Conservation (phyloP, 1,139 yeast species). For the Suhomyces choctaworum region DNA sequence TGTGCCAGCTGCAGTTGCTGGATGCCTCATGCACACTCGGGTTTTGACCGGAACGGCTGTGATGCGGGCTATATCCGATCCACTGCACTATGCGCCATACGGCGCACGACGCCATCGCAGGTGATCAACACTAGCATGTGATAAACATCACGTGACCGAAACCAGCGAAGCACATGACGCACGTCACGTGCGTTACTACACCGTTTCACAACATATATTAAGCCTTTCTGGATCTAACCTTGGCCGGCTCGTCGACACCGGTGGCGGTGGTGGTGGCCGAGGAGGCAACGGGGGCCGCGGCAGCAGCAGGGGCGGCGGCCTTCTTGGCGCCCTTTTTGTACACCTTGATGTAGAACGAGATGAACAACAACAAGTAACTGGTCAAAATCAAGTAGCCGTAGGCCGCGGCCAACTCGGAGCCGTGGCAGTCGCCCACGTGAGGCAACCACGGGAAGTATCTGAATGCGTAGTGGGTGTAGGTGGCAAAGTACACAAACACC, state of each 20-base stretch:
- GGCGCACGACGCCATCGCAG: not conserved
- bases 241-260: conserved; percentile 27
- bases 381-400: conserved; percentile 89
- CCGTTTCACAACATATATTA: conserved; percentile 18
- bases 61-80: too few relatives aligned
- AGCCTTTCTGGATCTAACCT: conserved; percentile 49
- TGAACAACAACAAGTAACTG: conserved; percentile 85
- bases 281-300: conserved; percentile 14
- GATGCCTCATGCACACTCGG: too few relatives aligned
- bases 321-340: conserved; percentile 56
- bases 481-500: conserved; percentile 87
- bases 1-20: too few relatives aligned
- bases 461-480: conserved; percentile 75
- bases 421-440: conserved; percentile 84
- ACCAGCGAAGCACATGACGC: not conserved
- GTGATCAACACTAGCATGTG: not conserved
- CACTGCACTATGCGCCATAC: not conserved
- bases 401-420: conserved; percentile 89
- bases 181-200: conserved; percentile 1
- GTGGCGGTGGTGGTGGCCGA: conserved; percentile 14
- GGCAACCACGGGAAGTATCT: conserved; percentile 66
- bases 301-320: conserved; percentile 17
- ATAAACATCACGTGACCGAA: not conserved
- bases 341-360: conserved; percentile 88
- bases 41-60: too few relatives aligned